A percentile compares a stretch with the other conserved stretches of the same genome.
phyloP scores from a whole-genome alignment of 1,139 yeast species.

The Saccharomycopsis hybrid region DNA sequence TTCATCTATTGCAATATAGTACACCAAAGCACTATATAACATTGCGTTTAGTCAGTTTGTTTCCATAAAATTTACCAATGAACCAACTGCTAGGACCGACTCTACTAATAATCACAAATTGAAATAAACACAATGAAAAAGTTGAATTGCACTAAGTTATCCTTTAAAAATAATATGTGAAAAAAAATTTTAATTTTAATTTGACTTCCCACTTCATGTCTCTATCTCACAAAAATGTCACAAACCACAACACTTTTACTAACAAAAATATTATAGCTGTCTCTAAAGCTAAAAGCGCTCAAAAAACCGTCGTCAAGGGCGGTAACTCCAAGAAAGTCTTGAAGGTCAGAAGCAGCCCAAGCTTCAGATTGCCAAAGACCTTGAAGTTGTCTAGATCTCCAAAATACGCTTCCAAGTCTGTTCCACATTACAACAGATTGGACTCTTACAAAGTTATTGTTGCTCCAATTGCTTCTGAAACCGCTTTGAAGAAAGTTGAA shows the following conservation, averaged over 20 bases:
- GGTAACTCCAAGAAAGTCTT: slow-evolving; percentile 83
- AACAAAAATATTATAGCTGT: slow-evolving; percentile 2
- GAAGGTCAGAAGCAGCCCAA: slow-evolving; percentile 91
- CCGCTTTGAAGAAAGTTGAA: slow-evolving; percentile 99
- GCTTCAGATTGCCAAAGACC: slow-evolving; percentile 98
- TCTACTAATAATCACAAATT: too few relatives aligned
- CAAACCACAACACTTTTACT: neutral
- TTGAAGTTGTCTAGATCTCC: slow-evolving; percentile 90
- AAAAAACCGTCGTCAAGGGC: slow-evolving; percentile 99
- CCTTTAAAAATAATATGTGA: too few relatives aligned
- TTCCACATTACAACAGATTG: slow-evolving; percentile 95
- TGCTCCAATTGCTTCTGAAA: slow-evolving; percentile 96
- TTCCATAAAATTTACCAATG: too few relatives aligned
- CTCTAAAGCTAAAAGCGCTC: slow-evolving; percentile 88
- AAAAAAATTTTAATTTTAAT: too few relatives aligned
- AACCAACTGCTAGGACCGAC: too few relatives aligned
- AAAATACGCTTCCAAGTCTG: slow-evolving; percentile 91
- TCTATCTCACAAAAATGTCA: too few relatives aligned
- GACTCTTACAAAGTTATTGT: slow-evolving; percentile 94
- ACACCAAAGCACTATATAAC: too few relatives aligned
- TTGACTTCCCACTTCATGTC: too few relatives aligned
- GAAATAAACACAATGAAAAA: too few relatives aligned
- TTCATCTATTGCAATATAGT: too few relatives aligned
- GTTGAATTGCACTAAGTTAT: too few relatives aligned
- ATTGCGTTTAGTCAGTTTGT: too few relatives aligned